Evolutionary conservation across 306 rosid genomes (phyloP).

Genomic region (Quercus bicolor): DNA sequence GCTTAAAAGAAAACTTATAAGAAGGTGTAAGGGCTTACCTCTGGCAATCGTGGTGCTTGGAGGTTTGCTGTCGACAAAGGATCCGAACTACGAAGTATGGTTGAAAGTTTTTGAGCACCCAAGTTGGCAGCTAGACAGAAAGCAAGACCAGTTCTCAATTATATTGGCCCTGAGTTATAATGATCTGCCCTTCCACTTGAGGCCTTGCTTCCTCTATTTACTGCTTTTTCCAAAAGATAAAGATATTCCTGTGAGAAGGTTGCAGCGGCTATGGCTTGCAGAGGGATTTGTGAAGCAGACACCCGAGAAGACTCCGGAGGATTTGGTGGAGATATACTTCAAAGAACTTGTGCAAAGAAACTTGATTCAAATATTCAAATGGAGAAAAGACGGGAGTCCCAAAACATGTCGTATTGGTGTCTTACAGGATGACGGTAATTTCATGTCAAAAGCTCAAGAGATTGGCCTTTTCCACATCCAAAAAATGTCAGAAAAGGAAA

Average conservation of each 20-base stretch:
- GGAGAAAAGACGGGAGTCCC: neutral
- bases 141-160: neutral
- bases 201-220: constrained; percentile 14
- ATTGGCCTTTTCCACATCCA: no score
- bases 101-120: neutral
- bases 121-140: neutral
- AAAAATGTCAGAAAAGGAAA: no score
- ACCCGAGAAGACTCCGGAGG: neutral
- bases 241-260: neutral
- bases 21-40: neutral
- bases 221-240: neutral
- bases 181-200: constrained; percentile 11
- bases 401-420: neutral
- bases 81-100: neutral
- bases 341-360: neutral
- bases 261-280: constrained; percentile 7
- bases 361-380: neutral
- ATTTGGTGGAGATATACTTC: neutral
- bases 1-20: neutral
- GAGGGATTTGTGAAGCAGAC: constrained; percentile 12
- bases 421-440: neutral
- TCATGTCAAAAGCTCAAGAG: no score
- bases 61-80: neutral
- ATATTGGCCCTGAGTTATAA: constrained; percentile 16
- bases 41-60: neutral